Conservation (phyloP, 2,329 filamentous ascomycete genomes). For the Geoglossum cookeanum region DNA sequence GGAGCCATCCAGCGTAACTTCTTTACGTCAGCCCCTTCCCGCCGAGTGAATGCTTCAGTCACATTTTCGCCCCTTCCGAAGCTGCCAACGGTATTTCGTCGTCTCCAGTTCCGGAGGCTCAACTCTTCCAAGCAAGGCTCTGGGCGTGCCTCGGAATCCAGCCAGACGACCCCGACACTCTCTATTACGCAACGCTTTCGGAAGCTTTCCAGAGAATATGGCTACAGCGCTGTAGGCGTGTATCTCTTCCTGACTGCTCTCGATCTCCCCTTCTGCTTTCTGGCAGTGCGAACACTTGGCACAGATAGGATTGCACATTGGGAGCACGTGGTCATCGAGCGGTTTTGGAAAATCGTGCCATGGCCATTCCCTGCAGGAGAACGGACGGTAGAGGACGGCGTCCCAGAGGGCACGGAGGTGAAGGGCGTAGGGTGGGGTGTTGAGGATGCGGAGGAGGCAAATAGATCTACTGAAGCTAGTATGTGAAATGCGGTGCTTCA, state of each 20-base stretch:
- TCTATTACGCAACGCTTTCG: conserved; percentile 54
- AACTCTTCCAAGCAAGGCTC: conserved; percentile 1
- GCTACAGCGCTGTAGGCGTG: conserved; percentile 82
- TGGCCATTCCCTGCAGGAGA: conserved; percentile 10
- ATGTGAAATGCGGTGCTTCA: conserved; percentile 4
- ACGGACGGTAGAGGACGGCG: conserved; percentile 1
- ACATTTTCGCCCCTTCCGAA: background rate
- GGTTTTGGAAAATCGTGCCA: conserved; percentile 17
- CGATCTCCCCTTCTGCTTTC: conserved; percentile 90
- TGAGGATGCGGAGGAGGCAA: conserved; percentile 11
- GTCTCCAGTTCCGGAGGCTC: background rate
- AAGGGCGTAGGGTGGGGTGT: conserved; percentile 8
- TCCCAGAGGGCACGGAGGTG: conserved; percentile 2
- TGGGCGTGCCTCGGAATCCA: background rate
- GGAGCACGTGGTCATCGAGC: conserved; percentile 25
- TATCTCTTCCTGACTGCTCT: conserved; percentile 67
- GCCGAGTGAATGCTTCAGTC: background rate
- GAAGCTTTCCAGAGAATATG: conserved; percentile 79
- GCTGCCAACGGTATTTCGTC: background rate
- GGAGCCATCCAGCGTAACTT: background rate
- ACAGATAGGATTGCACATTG: conserved; percentile 60
- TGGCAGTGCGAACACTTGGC: conserved; percentile 65
- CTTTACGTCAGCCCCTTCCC: background rate
- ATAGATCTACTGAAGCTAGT: conserved; percentile 12
- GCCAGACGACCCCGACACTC: conserved; percentile 13